Percentiles rank a stretch among this genome's conserved stretches.
Evolutionary conservation across 2,329 filamentous ascomycete genomes (phyloP).

Genomic region (Aspergillus sojae): DNA sequence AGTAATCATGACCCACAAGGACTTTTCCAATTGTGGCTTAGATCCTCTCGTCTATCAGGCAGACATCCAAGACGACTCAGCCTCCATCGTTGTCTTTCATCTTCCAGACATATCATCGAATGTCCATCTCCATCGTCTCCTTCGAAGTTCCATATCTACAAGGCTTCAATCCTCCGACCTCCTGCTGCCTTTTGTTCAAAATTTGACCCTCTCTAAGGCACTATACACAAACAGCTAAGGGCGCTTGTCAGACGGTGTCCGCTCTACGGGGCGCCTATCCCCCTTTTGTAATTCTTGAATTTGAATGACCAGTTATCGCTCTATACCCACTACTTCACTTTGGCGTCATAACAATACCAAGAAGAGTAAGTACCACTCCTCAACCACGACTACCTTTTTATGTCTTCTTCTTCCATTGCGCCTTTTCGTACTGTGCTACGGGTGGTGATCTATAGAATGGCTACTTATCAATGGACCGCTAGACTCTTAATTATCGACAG

Average conservation of each 20-base stretch:
- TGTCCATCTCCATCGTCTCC: slow-evolving; percentile 15
- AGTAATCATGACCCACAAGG: background rate
- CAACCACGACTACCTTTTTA: background rate
- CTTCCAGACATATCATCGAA: slow-evolving; percentile 19
- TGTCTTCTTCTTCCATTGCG: background rate
- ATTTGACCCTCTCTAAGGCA: background rate
- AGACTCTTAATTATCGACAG: background rate
- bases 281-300: background rate
- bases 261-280: slow-evolving; percentile 4
- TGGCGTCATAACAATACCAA: background rate
- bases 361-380: background rate
- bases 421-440: background rate
- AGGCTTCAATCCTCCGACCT: slow-evolving; percentile 1
- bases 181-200: slow-evolving; percentile 4
- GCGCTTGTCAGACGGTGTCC: background rate
- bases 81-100: slow-evolving; percentile 20
- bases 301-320: background rate
- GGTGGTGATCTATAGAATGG: background rate
- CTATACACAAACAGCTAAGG: background rate
- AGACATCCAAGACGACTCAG: slow-evolving; percentile 39
- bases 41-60: slow-evolving; percentile 40
- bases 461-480: background rate
- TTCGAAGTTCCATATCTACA: slow-evolving; percentile 2
- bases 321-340: background rate
- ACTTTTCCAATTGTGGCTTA: slow-evolving; percentile 25